Evolutionary conservation across 352 stramenopile species (phyloP).

Genomic region (Pythium sp.): DNA sequence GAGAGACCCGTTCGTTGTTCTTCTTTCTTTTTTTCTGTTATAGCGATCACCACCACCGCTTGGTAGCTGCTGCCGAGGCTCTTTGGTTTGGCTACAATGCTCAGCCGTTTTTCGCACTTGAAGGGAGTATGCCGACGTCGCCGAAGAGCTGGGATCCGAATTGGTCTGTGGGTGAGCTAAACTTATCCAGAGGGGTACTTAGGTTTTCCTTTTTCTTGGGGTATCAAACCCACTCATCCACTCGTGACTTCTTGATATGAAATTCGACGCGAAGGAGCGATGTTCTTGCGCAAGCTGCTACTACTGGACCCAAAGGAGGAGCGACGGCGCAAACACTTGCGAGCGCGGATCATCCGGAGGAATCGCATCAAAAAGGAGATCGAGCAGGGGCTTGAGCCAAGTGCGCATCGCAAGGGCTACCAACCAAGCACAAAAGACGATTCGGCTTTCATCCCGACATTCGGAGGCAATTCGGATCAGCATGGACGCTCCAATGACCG

Average conservation of each 20-base stretch:
- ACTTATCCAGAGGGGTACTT: conserved; percentile 2
- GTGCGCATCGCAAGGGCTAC: conserved; percentile 24
- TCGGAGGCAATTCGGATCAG: conserved; percentile 18
- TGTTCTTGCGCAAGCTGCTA: conserved; percentile 51
- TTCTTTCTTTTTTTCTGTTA: conserved; percentile 7
- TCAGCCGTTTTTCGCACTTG: conserved; percentile 11
- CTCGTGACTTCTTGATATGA: conserved; percentile 7
- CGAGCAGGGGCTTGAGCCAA: conserved; percentile 36
- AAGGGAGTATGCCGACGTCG: not conserved
- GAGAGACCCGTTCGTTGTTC: not conserved
- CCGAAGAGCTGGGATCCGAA: not conserved
- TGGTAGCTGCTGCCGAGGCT: not conserved
- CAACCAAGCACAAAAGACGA: not conserved
- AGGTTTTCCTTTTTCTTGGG: not conserved
- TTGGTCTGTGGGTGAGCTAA: not conserved
- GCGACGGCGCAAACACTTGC: conserved; percentile 34
- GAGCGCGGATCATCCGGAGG: conserved; percentile 51
- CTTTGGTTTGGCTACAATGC: conserved; percentile 3
- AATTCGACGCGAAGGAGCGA: conserved; percentile 19
- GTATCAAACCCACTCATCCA: conserved; percentile 4
- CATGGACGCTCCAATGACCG: not conserved
- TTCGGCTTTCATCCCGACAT: conserved; percentile 14
- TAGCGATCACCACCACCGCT: not conserved
- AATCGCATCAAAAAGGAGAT: conserved; percentile 65
- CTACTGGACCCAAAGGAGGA: conserved; percentile 58